Base-by-base conservation (phyloP, 257 asterid species). In the Mitragyna speciosa region DNA sequence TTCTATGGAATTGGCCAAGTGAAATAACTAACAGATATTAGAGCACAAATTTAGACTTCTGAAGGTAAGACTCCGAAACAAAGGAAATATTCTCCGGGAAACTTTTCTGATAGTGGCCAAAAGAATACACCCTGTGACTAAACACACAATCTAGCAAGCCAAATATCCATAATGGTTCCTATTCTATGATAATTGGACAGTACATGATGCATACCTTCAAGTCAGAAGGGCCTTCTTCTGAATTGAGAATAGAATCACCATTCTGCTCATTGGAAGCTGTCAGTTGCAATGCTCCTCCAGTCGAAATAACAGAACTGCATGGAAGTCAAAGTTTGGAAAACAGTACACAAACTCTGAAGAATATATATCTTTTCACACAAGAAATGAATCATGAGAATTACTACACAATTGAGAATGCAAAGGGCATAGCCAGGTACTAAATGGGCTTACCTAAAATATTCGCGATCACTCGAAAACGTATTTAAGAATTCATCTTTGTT, bases 401-500 rank as follows among this genome's bases (percentile, higher is more conserved):
- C 19, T 4, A 69, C 31, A 58, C 56, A 2, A 5, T 8, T 33
- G 26, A 47, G 31, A 19, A 30, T 10, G 17, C 51, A 51, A 47
- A 58, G 45, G 26, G 7, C 26, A 45, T 6, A 36, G 80, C 39
- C 6, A 15, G 75, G 58, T 54, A 52, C n/a, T 22, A 70, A 61
- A 1, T 7, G 67, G 64, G 82, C 93, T 41, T 91, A 96, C 99
- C 88, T 90, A 33, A 96, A 70, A 86, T 87, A 92, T 74, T 87
- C 81, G 69, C 88, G 33, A 56, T 92, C 96, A 33, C 93, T 77
- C 70, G 96, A 87, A 87, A 96, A 94, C 16, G 96, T 91, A 82
- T 86, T 89, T 72, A 96, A 92, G 83, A 96, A 94, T 76, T 91
- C 96, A 24, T 92, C 93, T 86, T 92, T 96, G 78, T 75, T 88